Base-by-base conservation (phyloP, 108 stramenopile genomes). In the Discostella pseudostelligera region DNA sequence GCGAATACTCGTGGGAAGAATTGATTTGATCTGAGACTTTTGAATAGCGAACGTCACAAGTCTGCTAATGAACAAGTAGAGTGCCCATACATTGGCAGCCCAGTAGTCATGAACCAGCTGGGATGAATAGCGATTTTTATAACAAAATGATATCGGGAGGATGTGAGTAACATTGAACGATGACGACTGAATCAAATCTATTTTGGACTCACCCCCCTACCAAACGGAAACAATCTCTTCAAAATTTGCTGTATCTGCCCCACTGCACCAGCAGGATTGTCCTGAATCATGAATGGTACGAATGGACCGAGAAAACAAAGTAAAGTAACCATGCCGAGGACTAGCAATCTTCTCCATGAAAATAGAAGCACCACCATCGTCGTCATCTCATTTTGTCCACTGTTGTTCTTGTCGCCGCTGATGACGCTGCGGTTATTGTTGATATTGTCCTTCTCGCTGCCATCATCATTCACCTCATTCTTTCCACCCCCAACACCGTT, bases 21-120 rank as follows among this genome's bases (percentile, higher is more conserved):
- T 47, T 17, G 3, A 5, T 4, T 32, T 32, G 32, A 20, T 20
- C 5, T 67, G 29, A 0, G 59, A n/a, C 22, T 50, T 50, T 10
- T 62, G 43, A 20, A 47, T 24, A 43, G 53, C 39, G 53, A 81
- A 81, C 24, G 70, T 58, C 12, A 76, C 49, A 11, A 88, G 75
- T 45, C 83, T 76, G 56, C 90, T 80, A 8, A 42, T 29, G 29
- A 85, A 78, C 12, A 62, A 69, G 65, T 96, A 99, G 11, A 99
- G 58, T 12, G 98, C 96, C 97, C 97, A 99, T 16, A 90, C 28
- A 74, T 99, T 99, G 51, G 93, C 96, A 8, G 98, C 97, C 98
- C 98, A 99, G 64, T 99, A 99, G 36, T 96, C 95, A 76, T 99
- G 98, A 0, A 92, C 88, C 17, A 99, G 75, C 70, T 70, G 20